Conservation (phyloP, 495 filamentous ascomycete species). For the Talaromyces stipitatus region DNA sequence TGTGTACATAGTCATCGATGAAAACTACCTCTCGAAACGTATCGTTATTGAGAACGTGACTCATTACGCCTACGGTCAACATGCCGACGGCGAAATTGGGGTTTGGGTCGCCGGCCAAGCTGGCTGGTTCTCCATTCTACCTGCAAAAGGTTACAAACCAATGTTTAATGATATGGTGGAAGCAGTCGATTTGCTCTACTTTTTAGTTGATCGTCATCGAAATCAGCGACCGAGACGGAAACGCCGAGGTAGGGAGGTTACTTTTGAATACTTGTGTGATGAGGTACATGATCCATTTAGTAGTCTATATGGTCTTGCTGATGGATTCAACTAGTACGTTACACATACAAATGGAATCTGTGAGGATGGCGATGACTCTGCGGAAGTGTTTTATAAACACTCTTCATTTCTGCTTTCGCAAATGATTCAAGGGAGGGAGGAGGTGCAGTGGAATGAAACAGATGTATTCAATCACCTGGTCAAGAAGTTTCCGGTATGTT, state of each 20-base stretch:
- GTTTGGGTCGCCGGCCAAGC: slow-evolving; percentile 70
- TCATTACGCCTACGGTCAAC: slow-evolving; percentile 64
- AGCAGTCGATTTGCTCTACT: slow-evolving; percentile 64
- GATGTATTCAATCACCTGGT: slow-evolving; percentile 45
- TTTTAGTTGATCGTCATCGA: slow-evolving; percentile 45
- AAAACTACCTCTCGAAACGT: slow-evolving; percentile 38
- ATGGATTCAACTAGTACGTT: slow-evolving; percentile 24
- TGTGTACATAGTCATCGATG: slow-evolving; percentile 31
- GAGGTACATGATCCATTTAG: slow-evolving; percentile 26
- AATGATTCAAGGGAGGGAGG: slow-evolving; percentile 51
- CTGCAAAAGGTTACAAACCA: slow-evolving; percentile 49
- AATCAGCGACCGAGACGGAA: slow-evolving; percentile 27
- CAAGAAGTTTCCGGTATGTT: slow-evolving; percentile 39
- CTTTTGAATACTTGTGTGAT: slow-evolving; percentile 33
- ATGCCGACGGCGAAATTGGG: slow-evolving; percentile 48
- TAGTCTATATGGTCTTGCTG: slow-evolving; percentile 1
- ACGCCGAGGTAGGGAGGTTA: slow-evolving; percentile 25
- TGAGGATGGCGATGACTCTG: slow-evolving; percentile 40
- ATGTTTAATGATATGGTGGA: slow-evolving; percentile 61
- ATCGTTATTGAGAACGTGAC: slow-evolving; percentile 58
- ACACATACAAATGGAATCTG: slow-evolving; percentile 37
- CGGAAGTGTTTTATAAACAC: slow-evolving; percentile 46
- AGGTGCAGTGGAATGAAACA: slow-evolving; percentile 47
- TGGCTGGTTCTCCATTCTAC: slow-evolving; percentile 72
- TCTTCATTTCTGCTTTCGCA: slow-evolving; percentile 46